Base-by-base conservation (phyloP, 306 rosid species). In the Lablab purpureus region DNA sequence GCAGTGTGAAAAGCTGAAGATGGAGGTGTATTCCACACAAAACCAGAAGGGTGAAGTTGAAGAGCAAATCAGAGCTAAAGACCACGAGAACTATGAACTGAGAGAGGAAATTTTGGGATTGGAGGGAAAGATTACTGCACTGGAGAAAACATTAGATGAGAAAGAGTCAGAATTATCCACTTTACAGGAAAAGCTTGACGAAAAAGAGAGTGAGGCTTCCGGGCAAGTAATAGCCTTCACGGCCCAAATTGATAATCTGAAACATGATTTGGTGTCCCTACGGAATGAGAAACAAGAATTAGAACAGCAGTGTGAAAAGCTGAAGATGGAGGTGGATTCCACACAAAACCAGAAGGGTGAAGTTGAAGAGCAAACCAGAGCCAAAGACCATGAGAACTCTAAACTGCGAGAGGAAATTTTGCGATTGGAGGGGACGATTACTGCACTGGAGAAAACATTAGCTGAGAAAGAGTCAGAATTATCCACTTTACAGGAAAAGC, bases 1-100 rank as follows among this genome's bases (percentile, higher is more conserved):
- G 22, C 80, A 54, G 69, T 86, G 77, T 88, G 87, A 70, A 81
- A 84, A 51, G 45, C 76, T 88, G 76, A 87, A 89, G 82, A 71
- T 67, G 75, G 86, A 86, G 88, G 84, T 84, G 78, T 90, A 81
- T 27, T 83, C 84, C 54, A 28, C 84, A 66, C 64, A 46, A 62
- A 83, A 68, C 77, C 84, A 83, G 71, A 88, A 78, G 71, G 69
- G 68, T 43, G 88, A 86, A 67, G 78, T 82, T 50, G 93, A 87
- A 81, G 88, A 90, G 84, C 82, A 86, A 46, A 37, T 84, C 34
- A 78, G 75, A 80, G 80, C 54, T 52, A 82, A 78, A 73, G 79
- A 69, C 77, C 80, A 50, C 17, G 89, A 86, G 74, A 85, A 75
- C 65, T 64, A 60, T 52, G 82, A 82, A 62, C 73, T 84, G 80